A percentile compares a stretch with the other conserved stretches of the same genome.
Conservation (phyloP, 2,329 filamentous ascomycete genomes). For the Apiospora pterosperma region DNA sequence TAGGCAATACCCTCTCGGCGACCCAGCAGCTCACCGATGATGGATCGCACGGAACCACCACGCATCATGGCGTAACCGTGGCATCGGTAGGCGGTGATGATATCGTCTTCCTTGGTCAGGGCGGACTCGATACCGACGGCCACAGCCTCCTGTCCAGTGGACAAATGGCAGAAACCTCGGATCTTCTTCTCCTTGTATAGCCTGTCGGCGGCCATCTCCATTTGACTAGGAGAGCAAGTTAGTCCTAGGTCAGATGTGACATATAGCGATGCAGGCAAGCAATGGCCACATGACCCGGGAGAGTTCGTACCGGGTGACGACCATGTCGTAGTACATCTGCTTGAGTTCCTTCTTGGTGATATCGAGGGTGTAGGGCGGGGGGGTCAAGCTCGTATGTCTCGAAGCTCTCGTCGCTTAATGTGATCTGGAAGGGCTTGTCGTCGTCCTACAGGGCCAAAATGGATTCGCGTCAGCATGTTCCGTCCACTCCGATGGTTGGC, state of each 20-base stretch:
- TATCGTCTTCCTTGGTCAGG: conserved; percentile 83
- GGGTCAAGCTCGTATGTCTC: conserved; percentile 99
- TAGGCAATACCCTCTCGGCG: conserved; percentile 95
- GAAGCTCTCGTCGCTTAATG: conserved; percentile 96
- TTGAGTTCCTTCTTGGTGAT: conserved; percentile 98
- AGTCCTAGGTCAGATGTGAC: neutral
- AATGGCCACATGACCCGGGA: neutral
- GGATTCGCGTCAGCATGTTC: conserved; percentile 14
- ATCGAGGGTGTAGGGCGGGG: conserved; percentile 84
- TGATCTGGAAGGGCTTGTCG: conserved; percentile 88
- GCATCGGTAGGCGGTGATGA: conserved; percentile 98
- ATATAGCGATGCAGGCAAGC: neutral
- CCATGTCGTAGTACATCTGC: conserved; percentile 99
- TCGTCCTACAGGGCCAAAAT: conserved; percentile 62
- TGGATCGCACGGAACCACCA: conserved; percentile 82
- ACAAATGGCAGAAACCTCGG: conserved; percentile 98
- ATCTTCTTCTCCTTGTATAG: conserved; percentile 99
- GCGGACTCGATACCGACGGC: conserved; percentile 96
- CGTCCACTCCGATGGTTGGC: neutral
- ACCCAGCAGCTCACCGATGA: conserved; percentile 94
- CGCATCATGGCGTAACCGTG: conserved; percentile 98
- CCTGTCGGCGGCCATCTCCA: conserved; percentile 99
- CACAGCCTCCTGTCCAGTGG: conserved; percentile 95
- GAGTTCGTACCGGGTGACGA: conserved; percentile 73
- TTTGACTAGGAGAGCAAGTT: conserved; percentile 61